Evolutionary conservation across 768 basidiomycete species (phyloP), one percentile per base, ranked within the genome.

Genomic region (Phlebiopsis gigantea): DNA sequence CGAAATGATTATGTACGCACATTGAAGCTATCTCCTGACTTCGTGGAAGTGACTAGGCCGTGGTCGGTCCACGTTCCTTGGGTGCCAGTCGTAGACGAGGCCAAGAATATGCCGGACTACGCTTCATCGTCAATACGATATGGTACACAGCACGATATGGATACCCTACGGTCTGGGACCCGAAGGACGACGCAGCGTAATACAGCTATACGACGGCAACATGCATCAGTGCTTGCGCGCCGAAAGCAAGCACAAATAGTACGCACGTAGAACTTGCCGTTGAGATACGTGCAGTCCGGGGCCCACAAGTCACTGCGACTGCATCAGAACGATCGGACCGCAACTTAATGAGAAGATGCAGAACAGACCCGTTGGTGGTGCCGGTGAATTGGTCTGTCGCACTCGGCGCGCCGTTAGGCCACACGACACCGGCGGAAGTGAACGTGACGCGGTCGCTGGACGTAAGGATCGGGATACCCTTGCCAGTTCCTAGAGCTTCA

Each of bases 101-200:
- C 80, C 4, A 80, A 71, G 66, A 81, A 82, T 22, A 83, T 79
- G 4, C 75, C 81, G 15, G 75, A 78, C 75, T 80, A 26, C 14
- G 25, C 14, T 21, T 22, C 12, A 22, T 7, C 4, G 9, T 22
- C 17, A 50, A 44, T 46, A 21, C n/a, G 24, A n/a, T 30, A 28
- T 15, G 21, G 21, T 17, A 42, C 26, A 21, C 10, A 49, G 44
- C 19, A 15, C 19, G 44, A 45, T 19, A 17, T 30, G n/a, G n/a
- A 24, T 45, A 25, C 10, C 61, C 41, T 61, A 75, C 76, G 8
- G 77, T 77, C 62, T 79, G 76, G 0, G 77, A 79, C 15, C 80
- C 80, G 62, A 81, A 81, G 50, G 72, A 75, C 1, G 80, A 81
- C 1, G 81, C 80, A 2, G 80, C 66, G 62, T 81, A 82, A 66